phyloP scores from a whole-genome alignment of 495 filamentous ascomycete species.

The Aspergillus incahuasiensis region DNA sequence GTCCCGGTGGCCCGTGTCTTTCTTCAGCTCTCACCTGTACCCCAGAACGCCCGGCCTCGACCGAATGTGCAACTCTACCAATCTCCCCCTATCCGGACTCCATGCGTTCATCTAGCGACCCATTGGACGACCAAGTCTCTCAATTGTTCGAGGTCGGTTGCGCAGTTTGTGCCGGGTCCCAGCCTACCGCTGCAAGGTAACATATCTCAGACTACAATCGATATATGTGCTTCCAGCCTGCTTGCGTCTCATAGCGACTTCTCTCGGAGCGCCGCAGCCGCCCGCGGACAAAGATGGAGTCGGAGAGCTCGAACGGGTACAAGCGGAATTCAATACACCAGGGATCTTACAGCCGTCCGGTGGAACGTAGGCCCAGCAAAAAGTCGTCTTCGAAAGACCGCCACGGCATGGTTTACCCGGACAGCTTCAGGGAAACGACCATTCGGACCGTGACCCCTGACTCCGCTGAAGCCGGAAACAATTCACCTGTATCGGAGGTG shows the following conservation, averaged over 20 bases:
- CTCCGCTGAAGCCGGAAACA: conserved; percentile 30
- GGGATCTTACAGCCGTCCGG: conserved; percentile 37
- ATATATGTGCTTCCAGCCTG: conserved; percentile 17
- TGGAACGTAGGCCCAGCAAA: conserved; percentile 49
- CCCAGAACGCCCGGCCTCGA: conserved; percentile 26
- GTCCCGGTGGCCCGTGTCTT: conserved; percentile 17
- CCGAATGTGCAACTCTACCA: conserved; percentile 33
- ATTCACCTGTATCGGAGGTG: conserved; percentile 39
- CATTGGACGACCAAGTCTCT: conserved; percentile 31
- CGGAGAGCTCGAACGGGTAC: conserved; percentile 39
- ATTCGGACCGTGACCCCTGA: conserved; percentile 49
- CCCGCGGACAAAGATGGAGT: conserved; percentile 36
- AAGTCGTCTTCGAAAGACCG: conserved; percentile 51
- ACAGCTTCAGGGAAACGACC: conserved; percentile 45
- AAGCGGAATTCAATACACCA: conserved; percentile 44
- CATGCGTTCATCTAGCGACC: conserved; percentile 44
- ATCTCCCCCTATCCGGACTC: conserved; percentile 30
- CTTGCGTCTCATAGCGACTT: conserved; percentile 19
- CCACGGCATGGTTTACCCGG: conserved; percentile 50
- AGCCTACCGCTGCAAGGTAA: conserved; percentile 27
- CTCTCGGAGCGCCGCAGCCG: conserved; percentile 18
- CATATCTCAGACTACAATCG: conserved; percentile 14
- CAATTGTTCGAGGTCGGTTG: conserved; percentile 35
- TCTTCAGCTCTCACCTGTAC: conserved; percentile 27
- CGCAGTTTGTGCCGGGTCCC: conserved; percentile 26